Base-by-base conservation (phyloP, 1,284 basidiomycete genomes). In the Somion occarium region DNA sequence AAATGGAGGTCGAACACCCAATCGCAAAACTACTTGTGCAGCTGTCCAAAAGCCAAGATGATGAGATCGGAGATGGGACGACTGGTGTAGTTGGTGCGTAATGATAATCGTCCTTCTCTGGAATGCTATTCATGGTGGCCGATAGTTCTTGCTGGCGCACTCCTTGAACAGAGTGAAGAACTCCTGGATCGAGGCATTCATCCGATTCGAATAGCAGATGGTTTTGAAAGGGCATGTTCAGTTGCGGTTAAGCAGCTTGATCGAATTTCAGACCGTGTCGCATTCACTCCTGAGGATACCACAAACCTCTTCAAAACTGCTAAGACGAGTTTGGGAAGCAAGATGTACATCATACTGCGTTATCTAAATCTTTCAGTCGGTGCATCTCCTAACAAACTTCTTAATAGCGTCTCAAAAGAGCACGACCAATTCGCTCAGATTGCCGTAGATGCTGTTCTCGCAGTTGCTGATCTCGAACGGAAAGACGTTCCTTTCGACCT, bases 1-100 rank as follows among this genome's bases (percentile, higher is more conserved):
- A 95, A 74, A 96, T 96, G 93, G 91, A 98, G 72, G 93, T 99
- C 46, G 96, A 99, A 64, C 95, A 98, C 68, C 95, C 97, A 72
- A 96, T 99, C 64, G 96, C 96, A 53, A 98, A 97, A 73, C 82
- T 99, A 42, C 82, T 99, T 38, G 96, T 99, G 9, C 93, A 99
- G 68, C 78, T 98, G 43, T 95, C 92, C 46, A 95, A 95, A 75
- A 94, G 91, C 65, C 96, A 99, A 75, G 96, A 99, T 67, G 95
- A 98, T 70, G 96, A 99, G 76, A 97, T 99, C 68, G 96, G 97
- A 45, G 96, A 99, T 72, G 97, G 96, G 52, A 99, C 96, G 9
- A 99, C 96, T 30, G 97, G 96, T 70, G 96, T 99, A 54, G 96
- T 98, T 60, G 93, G 93, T 94, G 67, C 68, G 92, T 79, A 22